phyloP scores from a whole-genome alignment of 352 stramenopile species.

The Lagenidium sp. region DNA sequence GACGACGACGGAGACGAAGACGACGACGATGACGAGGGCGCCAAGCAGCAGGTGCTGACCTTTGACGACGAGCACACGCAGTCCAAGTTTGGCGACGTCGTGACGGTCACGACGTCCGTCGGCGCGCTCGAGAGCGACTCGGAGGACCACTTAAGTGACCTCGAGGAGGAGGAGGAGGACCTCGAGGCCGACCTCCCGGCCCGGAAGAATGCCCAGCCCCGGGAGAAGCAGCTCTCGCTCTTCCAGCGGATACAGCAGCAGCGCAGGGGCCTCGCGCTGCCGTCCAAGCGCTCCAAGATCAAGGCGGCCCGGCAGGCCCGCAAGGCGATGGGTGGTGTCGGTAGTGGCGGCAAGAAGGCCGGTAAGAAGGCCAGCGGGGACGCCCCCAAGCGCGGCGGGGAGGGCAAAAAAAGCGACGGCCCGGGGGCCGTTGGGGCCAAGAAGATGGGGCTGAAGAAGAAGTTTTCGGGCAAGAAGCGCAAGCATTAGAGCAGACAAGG shows the following conservation, averaged over 20 bases:
- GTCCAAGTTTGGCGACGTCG: conserved; percentile 78
- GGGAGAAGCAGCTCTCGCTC: conserved; percentile 50
- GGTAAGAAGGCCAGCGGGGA: conserved; percentile 19
- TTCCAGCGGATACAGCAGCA: conserved; percentile 87
- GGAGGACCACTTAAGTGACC: conserved; percentile 46
- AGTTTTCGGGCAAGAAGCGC: conserved; percentile 8
- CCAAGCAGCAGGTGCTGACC: conserved; percentile 48
- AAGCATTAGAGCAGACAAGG: conserved; percentile 7
- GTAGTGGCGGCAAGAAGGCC: conserved; percentile 26
- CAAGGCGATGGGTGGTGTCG: conserved; percentile 63
- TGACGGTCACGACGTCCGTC: conserved; percentile 79
- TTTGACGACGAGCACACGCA: conserved; percentile 81
- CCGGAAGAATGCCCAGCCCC: conserved; percentile 19
- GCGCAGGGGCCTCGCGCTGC: conserved; percentile 68
- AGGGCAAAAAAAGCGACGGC: background rate
- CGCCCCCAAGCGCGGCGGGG: conserved; percentile 10
- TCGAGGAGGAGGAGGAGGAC: conserved; percentile 36
- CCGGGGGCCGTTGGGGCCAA: conserved; percentile 14
- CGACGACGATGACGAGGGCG: conserved; percentile 6
- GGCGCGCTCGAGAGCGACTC: conserved; percentile 71
- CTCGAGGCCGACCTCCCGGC: conserved; percentile 15
- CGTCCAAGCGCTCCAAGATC: conserved; percentile 77
- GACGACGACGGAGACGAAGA: conserved; percentile 25
- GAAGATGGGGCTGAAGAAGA: conserved; percentile 31
- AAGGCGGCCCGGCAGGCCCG: conserved; percentile 61